phyloP scores from a whole-genome alignment of 768 basidiomycete genomes.

The Agrocybe chaxingu region DNA sequence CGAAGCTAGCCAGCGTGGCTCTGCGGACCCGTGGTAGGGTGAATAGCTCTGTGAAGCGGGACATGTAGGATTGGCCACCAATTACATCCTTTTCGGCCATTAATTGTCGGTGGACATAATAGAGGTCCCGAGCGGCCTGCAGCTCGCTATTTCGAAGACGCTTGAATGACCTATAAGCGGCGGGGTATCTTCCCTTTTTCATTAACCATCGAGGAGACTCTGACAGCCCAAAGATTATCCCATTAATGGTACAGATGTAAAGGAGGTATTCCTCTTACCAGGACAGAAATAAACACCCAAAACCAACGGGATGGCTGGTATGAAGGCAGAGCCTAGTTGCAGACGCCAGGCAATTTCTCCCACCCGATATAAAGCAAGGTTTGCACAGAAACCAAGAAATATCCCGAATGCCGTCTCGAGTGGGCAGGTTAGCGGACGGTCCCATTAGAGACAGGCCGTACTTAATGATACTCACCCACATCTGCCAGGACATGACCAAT shows the following conservation, averaged over 20 bases:
- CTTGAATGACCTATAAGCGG: slow-evolving; percentile 60
- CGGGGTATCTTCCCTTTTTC: slow-evolving; percentile 63
- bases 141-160: slow-evolving; percentile 63
- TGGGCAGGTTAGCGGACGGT: not conserved
- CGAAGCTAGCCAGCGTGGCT: slow-evolving; percentile 41
- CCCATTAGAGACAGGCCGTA: not conserved
- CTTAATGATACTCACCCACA: slow-evolving; percentile 47
- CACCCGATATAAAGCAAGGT: slow-evolving; percentile 51
- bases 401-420: slow-evolving; percentile 72
- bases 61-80: slow-evolving; percentile 41
- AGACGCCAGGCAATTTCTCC: slow-evolving; percentile 71
- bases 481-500: slow-evolving; percentile 87
- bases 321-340: slow-evolving; percentile 68
- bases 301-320: slow-evolving; percentile 44
- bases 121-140: slow-evolving; percentile 73
- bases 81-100: slow-evolving; percentile 57
- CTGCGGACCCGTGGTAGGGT: slow-evolving; percentile 60
- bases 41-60: slow-evolving; percentile 61
- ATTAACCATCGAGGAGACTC: slow-evolving; percentile 85
- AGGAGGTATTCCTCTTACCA: slow-evolving; percentile 21
- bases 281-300: slow-evolving; percentile 48
- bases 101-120: slow-evolving; percentile 69
- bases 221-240: slow-evolving; percentile 3
- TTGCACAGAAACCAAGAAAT: slow-evolving; percentile 61
- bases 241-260: no score